Evolutionary conservation across 768 basidiomycete species (phyloP).

Genomic region (Panellus pusillus): DNA sequence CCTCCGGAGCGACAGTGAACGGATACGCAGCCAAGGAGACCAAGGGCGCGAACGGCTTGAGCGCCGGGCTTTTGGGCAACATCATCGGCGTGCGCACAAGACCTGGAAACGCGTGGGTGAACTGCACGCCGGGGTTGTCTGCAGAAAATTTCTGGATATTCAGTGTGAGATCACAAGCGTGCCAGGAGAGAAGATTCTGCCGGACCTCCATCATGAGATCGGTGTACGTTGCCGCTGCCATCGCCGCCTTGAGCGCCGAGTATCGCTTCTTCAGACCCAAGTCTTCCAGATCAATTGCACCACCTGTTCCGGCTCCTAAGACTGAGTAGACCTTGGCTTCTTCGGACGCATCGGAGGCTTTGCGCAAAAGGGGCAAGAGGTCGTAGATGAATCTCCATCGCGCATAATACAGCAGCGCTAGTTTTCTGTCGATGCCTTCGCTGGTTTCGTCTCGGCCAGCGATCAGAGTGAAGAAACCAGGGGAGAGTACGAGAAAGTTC

Average conservation of each 20-base stretch:
- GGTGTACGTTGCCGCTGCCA: slow-evolving; percentile 30
- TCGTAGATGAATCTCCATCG: slow-evolving; percentile 40
- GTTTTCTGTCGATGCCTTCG: slow-evolving; percentile 39
- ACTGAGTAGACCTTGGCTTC: slow-evolving; percentile 39
- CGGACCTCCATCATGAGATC: slow-evolving; percentile 38
- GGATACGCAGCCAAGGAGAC: slow-evolving; percentile 12
- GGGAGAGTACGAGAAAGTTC: slow-evolving; percentile 38
- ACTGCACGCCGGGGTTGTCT: slow-evolving; percentile 32
- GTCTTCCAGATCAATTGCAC: slow-evolving; percentile 33
- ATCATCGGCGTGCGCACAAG: slow-evolving; percentile 33
- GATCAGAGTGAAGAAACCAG: slow-evolving; percentile 30
- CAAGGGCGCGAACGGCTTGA: slow-evolving; percentile 15
- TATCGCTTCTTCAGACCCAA: slow-evolving; percentile 37
- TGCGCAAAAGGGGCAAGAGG: slow-evolving; percentile 33
- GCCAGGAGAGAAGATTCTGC: background rate
- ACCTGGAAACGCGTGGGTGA: slow-evolving; percentile 39
- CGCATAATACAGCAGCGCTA: slow-evolving; percentile 40
- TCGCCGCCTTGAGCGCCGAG: slow-evolving; percentile 24
- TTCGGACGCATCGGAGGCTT: slow-evolving; percentile 34
- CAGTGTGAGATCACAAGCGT: too few species aligned
- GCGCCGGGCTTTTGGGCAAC: slow-evolving; percentile 10
- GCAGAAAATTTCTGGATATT: slow-evolving; percentile 31
- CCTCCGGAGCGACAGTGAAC: slow-evolving; percentile 18
- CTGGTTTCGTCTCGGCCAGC: slow-evolving; percentile 34
- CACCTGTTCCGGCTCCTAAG: slow-evolving; percentile 31